Conservation (phyloP, 768 basidiomycete genomes). For the Suillus discolor region DNA sequence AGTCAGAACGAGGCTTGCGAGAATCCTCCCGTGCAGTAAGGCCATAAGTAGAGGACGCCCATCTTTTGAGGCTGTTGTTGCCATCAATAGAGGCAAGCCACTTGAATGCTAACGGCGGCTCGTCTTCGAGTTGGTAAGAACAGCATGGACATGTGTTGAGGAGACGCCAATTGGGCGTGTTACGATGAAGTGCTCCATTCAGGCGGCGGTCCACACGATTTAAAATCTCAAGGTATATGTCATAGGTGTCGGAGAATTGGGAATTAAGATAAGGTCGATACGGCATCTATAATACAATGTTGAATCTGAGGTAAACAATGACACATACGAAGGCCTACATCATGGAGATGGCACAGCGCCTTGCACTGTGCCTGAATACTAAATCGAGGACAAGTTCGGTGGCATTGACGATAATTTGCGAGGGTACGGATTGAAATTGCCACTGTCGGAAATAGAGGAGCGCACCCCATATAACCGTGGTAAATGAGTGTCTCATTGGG, state of each 20-base stretch:
- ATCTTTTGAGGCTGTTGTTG: background rate
- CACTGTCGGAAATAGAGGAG: too few relatives aligned
- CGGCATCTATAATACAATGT: background rate
- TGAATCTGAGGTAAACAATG: background rate
- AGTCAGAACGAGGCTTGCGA: background rate
- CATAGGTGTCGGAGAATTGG: slow-evolving; percentile 8
- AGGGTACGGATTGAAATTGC: too few relatives aligned
- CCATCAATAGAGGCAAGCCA: slow-evolving; percentile 7
- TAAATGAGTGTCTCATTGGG: too few relatives aligned
- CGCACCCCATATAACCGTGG: too few relatives aligned
- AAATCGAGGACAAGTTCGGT: too few relatives aligned
- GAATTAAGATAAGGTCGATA: background rate
- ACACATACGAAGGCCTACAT: background rate
- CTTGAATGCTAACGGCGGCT: background rate
- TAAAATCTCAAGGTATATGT: slow-evolving; percentile 14
- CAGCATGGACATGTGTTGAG: slow-evolving; percentile 15
- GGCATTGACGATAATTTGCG: too few relatives aligned
- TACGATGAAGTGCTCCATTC: background rate
- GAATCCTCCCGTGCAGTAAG: background rate
- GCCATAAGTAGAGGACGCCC: background rate
- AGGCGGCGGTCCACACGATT: background rate
- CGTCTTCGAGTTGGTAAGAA: slow-evolving; percentile 8
- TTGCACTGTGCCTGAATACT: too few relatives aligned
- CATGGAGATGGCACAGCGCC: too few relatives aligned
- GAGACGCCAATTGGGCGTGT: slow-evolving; percentile 13